phyloP scores from a whole-genome alignment of 768 basidiomycete genomes.

The Hemileccinum impolitum region DNA sequence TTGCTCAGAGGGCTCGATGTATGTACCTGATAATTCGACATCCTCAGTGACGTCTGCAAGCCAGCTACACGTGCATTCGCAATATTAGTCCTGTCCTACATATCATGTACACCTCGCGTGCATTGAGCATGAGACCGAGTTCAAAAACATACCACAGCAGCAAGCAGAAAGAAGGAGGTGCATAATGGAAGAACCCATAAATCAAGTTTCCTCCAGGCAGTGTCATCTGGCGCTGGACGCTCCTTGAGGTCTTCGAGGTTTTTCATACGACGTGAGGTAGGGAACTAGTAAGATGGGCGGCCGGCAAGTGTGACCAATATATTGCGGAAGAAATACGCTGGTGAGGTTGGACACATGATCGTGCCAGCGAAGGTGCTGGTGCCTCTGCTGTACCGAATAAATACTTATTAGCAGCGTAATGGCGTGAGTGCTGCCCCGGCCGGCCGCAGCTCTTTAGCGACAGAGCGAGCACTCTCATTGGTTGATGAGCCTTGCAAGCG shows the following conservation, averaged over 20 bases:
- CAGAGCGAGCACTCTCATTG: too few species aligned
- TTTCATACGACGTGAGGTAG: not conserved
- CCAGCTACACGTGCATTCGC: constrained; percentile 62
- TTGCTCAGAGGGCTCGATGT: not conserved
- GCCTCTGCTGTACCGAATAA: too few species aligned
- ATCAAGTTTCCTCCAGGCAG: constrained; percentile 51
- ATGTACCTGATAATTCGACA: constrained; percentile 28
- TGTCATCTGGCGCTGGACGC: constrained; percentile 28
- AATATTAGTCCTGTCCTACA: constrained; percentile 43
- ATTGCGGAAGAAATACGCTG: too few species aligned
- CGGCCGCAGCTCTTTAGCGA: too few species aligned
- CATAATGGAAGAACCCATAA: constrained; percentile 46
- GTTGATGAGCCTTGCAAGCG: too few species aligned
- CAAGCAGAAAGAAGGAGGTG: constrained; percentile 46
- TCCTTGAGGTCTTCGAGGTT: constrained; percentile 1
- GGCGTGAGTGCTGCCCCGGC: too few species aligned
- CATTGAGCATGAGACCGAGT: not conserved
- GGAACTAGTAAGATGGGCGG: not conserved
- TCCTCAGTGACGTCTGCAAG: constrained; percentile 46
- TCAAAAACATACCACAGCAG: constrained; percentile 43
- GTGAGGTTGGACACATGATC: too few species aligned
- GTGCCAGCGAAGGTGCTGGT: too few species aligned
- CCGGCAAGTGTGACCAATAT: not conserved
- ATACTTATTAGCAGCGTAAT: too few species aligned
- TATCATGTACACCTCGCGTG: not conserved